Evolutionary conservation across 768 basidiomycete species (phyloP), one percentile per base, ranked within the genome.

Genomic region (Boletus bicolor): DNA sequence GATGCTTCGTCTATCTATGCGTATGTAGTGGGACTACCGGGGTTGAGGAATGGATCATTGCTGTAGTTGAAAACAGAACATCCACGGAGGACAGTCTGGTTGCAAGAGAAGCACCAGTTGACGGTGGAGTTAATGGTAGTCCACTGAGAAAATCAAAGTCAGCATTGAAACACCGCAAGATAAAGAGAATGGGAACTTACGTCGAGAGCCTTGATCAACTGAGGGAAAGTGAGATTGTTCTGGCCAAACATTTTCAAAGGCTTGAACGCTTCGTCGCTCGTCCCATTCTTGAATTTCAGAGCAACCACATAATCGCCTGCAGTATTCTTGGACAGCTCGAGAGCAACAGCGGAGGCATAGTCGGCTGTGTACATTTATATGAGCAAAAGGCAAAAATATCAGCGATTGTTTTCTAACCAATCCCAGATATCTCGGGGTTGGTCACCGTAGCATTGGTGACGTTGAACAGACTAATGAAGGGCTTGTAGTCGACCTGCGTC

Each of bases 401-500:
- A 36, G 24, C 36, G 10, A 38, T 19, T 2, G 12, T 28, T 32
- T 77, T 32, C 87, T 66, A 62, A 89, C 87, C 83, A 55, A 90
- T 82, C 45, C 81, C 88, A 51, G 75, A 69, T 55, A 86, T 68
- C 55, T 87, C 80, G 1, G 87, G 86, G 64, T 82, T 76, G 15
- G 80, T 75, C 52, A 80, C 70, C 38, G 76, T 70, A 54, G 86
- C 76, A 50, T 87, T 88, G 17, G 88, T 86, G 68, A 88, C 82
- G 59, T 84, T 82, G 79, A 95, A 88, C 68, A 94, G 73, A 35
- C 89, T 90, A 65, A 93, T 86, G 78, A 94, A 91, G 11, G 91
- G 86, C 73, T 93, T 91, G 76, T 93, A 93, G 58, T 90, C 88
- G 7, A 86, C 82, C 73, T 87, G 82, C 57, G 88, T 79, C 62